Evolutionary conservation across 441 rosid genomes (phyloP).

Genomic region (Adansonia gregorii): DNA sequence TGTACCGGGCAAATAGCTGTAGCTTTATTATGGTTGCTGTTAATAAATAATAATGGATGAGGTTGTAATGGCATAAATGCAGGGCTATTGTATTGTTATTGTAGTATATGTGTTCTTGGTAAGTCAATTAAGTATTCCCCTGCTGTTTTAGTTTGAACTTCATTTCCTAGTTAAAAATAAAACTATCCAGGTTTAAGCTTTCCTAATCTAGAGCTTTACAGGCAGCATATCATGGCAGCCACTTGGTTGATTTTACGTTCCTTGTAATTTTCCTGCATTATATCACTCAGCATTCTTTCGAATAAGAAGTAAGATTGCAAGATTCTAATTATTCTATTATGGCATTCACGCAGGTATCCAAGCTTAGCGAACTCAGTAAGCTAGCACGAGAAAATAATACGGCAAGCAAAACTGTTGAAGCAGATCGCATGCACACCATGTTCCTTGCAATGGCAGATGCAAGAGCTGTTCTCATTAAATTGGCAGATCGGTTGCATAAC

Average conservation of each 20-base stretch:
- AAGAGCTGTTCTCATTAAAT: constrained; percentile 89
- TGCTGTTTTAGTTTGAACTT: neutral
- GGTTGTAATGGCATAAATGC: neutral
- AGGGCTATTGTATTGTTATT: neutral
- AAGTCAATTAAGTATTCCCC: neutral
- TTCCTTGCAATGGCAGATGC: constrained; percentile 99
- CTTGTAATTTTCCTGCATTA: neutral
- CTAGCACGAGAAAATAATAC: constrained; percentile 93
- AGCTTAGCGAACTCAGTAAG: constrained; percentile 91
- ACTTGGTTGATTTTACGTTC: neutral
- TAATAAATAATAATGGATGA: neutral
- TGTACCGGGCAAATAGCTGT: neutral
- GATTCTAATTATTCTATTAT: constrained; percentile 19
- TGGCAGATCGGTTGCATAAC: constrained; percentile 95
- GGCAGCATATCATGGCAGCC: neutral
- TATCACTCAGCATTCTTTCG: neutral
- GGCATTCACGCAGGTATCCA: constrained; percentile 64
- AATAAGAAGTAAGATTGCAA: neutral
- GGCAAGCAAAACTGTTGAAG: constrained; percentile 79
- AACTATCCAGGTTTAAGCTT: neutral
- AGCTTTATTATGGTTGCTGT: neutral
- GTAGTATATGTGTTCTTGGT: neutral
- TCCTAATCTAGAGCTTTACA: neutral
- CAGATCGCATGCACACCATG: constrained; percentile 95
- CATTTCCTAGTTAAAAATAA: neutral